Conservation (phyloP, 225 moss, liverwort and hornwort genomes). For the Physcomitrium patens region DNA sequence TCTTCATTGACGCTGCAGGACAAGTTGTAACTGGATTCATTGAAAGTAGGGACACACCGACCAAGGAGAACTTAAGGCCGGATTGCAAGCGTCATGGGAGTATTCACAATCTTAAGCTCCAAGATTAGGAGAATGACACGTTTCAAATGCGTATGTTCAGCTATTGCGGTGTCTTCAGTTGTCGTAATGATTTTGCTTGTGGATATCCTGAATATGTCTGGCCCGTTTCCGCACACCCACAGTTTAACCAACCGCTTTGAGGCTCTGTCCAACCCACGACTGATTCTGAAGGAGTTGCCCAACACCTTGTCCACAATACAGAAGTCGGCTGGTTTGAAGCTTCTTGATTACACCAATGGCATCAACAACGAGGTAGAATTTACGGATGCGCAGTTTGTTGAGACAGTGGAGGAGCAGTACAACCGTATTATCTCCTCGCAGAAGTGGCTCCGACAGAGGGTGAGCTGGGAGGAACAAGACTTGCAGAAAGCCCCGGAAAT, state of each 20-base stretch:
- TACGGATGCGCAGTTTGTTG: slow-evolving; percentile 42
- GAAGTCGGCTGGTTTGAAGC: slow-evolving; percentile 18
- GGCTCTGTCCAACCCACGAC: slow-evolving; percentile 37
- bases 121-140: slow-evolving; percentile 34
- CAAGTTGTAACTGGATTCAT: neutral
- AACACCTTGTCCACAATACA: slow-evolving; percentile 27
- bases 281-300: slow-evolving; percentile 41
- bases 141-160: slow-evolving; percentile 45
- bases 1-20: no score
- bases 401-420: slow-evolving; percentile 58
- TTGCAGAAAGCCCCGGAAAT: slow-evolving; percentile 53
- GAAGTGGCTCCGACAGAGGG: slow-evolving; percentile 54
- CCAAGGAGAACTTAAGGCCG: neutral
- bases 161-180: slow-evolving; percentile 33
- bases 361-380: slow-evolving; percentile 42
- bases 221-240: slow-evolving; percentile 33
- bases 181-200: slow-evolving; percentile 43
- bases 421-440: slow-evolving; percentile 43
- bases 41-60: slow-evolving; percentile 2
- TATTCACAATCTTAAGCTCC: slow-evolving; percentile 30
- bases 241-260: slow-evolving; percentile 34
- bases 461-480: slow-evolving; percentile 48
- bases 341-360: slow-evolving; percentile 12
- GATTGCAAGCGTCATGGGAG: slow-evolving; percentile 33
- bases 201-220: slow-evolving; percentile 42